phyloP scores from a whole-genome alignment of 345 rosid species.

The Boechera retrofracta region DNA sequence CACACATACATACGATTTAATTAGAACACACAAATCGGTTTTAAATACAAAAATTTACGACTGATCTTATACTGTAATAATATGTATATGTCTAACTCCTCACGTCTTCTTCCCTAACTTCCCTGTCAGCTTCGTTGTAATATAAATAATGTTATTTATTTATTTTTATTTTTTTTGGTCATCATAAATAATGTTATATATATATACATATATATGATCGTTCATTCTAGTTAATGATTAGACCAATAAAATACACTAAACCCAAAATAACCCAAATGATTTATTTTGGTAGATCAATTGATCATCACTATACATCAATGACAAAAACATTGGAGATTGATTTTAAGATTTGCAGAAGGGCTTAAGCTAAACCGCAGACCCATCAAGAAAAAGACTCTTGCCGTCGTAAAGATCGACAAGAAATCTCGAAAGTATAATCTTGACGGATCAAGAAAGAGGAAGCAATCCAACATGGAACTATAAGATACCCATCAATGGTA shows the following conservation, averaged over 20 bases:
- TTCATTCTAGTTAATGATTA: conserved; percentile 4
- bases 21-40: not conserved
- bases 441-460: conserved; percentile 40
- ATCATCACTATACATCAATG: conserved; percentile 27
- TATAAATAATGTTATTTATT: too few species aligned
- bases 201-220: not conserved
- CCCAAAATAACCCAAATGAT: conserved; percentile 3
- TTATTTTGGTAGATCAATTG: not conserved
- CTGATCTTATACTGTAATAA: not conserved
- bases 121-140: conserved; percentile 20
- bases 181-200: too few species aligned
- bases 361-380: conserved; percentile 50
- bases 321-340: conserved; percentile 55
- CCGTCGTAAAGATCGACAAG: conserved; percentile 41
- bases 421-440: conserved; percentile 19
- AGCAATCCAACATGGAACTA: conserved; percentile 57
- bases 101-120: conserved; percentile 12
- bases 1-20: not conserved
- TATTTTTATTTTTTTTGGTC: too few species aligned
- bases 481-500: conserved; percentile 46
- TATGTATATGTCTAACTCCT: not conserved
- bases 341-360: conserved; percentile 61
- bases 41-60: not conserved
- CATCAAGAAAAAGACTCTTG: conserved; percentile 50
- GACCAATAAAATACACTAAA: not conserved